These are phyloP conservation scores for Penicillium ucsense DNA, from an alignment of 495 filamentous ascomycete genomes.

Conservation along the genomic window DNA sequence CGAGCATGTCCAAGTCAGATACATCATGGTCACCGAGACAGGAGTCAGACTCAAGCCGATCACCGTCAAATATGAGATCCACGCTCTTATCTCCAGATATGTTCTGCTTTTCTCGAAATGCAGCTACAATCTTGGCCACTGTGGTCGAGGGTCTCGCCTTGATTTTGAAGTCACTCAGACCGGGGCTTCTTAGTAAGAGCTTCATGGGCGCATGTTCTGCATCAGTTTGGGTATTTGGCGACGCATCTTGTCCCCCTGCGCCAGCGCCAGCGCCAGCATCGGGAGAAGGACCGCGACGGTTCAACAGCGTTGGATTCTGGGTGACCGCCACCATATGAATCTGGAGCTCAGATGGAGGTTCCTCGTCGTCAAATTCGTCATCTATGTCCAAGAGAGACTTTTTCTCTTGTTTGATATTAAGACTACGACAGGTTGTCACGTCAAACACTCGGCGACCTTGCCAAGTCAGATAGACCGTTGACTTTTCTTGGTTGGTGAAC, in stretches of 20 bases:
- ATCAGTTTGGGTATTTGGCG: conserved; percentile 8
- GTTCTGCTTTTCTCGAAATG: conserved; percentile 38
- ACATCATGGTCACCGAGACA: conserved; percentile 63
- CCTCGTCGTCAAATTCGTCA: conserved; percentile 19
- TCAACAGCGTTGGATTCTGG: conserved; percentile 28
- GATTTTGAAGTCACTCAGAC: conserved; percentile 45
- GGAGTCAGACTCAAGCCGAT: conserved; percentile 51
- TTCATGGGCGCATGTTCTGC: conserved; percentile 27
- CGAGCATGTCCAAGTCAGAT: conserved; percentile 66
- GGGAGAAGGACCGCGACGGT: background rate
- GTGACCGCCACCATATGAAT: conserved; percentile 70
- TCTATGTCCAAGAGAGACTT: conserved; percentile 24
- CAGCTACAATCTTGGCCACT: conserved; percentile 43
- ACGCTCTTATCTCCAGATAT: conserved; percentile 43
- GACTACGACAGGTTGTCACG: conserved; percentile 57
- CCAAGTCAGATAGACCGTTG: conserved; percentile 68
- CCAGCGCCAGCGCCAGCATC: background rate
- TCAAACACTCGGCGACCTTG: conserved; percentile 62
- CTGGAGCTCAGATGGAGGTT: conserved; percentile 11
- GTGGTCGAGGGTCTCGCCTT: conserved; percentile 47
- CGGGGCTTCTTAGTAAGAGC: conserved; percentile 51
- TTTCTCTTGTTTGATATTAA: conserved; percentile 44
- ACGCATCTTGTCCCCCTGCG: background rate
- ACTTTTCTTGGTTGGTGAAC: conserved; percentile 35
- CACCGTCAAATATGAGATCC: conserved; percentile 71